Conservation (phyloP, 371 early-diverging fungal genomes). For the Amoeboaphelidium occidentale region DNA sequence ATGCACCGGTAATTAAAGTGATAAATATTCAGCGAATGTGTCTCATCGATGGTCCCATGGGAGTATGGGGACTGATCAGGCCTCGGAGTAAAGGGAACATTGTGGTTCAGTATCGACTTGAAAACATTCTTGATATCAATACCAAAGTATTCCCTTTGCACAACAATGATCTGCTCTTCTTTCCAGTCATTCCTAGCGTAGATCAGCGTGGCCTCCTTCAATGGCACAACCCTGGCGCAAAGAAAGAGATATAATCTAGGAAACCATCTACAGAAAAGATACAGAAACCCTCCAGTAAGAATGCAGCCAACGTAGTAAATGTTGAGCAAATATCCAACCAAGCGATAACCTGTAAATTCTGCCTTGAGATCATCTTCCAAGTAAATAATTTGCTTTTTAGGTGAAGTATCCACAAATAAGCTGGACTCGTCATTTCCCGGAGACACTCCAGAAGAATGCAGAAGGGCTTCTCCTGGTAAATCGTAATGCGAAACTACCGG, state of each 20-base stretch:
- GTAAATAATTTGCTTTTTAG: constrained; percentile 8
- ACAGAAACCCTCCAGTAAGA: constrained; percentile 37
- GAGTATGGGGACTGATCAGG: not conserved
- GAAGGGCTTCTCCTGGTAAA: too few relatives aligned
- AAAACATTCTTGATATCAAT: not conserved
- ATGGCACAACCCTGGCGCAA: constrained; percentile 25
- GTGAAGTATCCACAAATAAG: too few relatives aligned
- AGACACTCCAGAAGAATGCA: too few relatives aligned
- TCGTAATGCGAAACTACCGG: too few relatives aligned
- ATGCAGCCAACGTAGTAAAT: constrained; percentile 34
- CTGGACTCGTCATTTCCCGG: too few relatives aligned
- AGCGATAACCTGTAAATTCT: constrained; percentile 32
- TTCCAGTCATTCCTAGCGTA: constrained; percentile 17
- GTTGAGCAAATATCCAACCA: constrained; percentile 14
- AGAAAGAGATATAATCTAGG: constrained; percentile 39
- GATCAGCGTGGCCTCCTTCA: constrained; percentile 39
- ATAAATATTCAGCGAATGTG: too few relatives aligned
- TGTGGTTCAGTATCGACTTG: not conserved
- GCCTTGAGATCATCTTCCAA: constrained; percentile 26
- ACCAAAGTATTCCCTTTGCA: not conserved
- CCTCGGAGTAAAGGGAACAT: not conserved
- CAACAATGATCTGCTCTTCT: not conserved
- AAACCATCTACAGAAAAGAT: constrained; percentile 58
- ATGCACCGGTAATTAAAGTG: not conserved
- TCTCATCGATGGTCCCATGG: too few relatives aligned